Conservation (phyloP, 2,329 filamentous ascomycete species). For the Fusarium devonianum region DNA sequence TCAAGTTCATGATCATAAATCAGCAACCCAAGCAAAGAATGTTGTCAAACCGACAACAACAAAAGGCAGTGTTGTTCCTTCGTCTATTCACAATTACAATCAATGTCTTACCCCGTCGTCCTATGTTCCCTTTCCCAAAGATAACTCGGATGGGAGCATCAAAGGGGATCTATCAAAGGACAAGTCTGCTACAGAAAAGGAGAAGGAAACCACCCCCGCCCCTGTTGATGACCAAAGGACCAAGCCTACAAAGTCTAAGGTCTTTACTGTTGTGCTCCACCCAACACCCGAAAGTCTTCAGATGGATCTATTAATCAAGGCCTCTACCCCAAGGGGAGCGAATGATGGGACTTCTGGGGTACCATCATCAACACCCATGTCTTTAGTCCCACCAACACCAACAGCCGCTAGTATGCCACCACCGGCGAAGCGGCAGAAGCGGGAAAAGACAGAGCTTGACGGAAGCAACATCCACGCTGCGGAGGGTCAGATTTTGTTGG, state of each 20-base stretch:
- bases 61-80: constrained; percentile 70
- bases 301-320: constrained; percentile 78
- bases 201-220: constrained; percentile 66
- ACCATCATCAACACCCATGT: constrained; percentile 72
- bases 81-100: constrained; percentile 93
- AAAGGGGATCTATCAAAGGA: constrained; percentile 48
- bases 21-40: constrained; percentile 67
- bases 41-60: constrained; percentile 57
- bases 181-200: constrained; percentile 47
- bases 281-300: constrained; percentile 80
- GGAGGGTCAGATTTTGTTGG: constrained; percentile 77
- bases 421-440: constrained; percentile 72
- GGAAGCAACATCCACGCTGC: constrained; percentile 74
- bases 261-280: constrained; percentile 82
- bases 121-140: constrained; percentile 76
- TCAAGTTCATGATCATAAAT: constrained; percentile 88
- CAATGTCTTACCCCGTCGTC: constrained; percentile 89
- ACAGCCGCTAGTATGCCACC: constrained; percentile 65
- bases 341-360: constrained; percentile 54
- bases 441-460: constrained; percentile 78
- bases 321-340: constrained; percentile 68
- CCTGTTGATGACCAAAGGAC: constrained; percentile 55
- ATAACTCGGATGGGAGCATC: constrained; percentile 48
- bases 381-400: constrained; percentile 66
- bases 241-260: constrained; percentile 58